These are phyloP conservation scores for Garcia nutans DNA, from an alignment of 345 rosid genomes.

Conservation along the genomic window DNA sequence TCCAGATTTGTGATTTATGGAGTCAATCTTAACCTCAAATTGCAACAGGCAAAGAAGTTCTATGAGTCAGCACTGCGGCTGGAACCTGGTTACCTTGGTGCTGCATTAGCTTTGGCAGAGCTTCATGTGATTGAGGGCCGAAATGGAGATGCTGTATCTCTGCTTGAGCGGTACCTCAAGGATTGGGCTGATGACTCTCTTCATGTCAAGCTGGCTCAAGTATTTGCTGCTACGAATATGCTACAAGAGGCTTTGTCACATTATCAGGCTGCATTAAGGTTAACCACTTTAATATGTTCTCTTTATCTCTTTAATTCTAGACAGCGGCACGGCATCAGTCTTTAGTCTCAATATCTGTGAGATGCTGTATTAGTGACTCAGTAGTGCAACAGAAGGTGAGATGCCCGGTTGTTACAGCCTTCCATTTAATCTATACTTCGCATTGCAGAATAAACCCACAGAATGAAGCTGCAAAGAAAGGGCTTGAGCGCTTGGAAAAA, in stretches of 20 bases:
- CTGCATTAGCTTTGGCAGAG: slow-evolving; percentile 94
- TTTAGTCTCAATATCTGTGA: not conserved
- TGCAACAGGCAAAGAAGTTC: slow-evolving; percentile 82
- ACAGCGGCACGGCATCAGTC: not conserved
- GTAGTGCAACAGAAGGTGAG: not conserved
- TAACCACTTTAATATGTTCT: not conserved
- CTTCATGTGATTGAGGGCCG: slow-evolving; percentile 89
- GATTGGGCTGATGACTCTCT: slow-evolving; percentile 99
- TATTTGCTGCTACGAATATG: slow-evolving; percentile 81
- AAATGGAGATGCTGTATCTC: slow-evolving; percentile 84
- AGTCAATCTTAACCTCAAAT: slow-evolving; percentile 13
- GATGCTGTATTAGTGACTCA: not conserved
- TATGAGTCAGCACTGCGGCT: slow-evolving; percentile 92
- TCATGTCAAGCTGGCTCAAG: slow-evolving; percentile 97
- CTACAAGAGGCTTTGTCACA: slow-evolving; percentile 84
- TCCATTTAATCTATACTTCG: slow-evolving; percentile 4
- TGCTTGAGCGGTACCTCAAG: slow-evolving; percentile 92
- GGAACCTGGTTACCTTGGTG: slow-evolving; percentile 95
- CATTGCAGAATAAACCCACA: slow-evolving; percentile 79
- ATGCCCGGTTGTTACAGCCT: slow-evolving; percentile 12
- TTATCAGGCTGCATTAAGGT: slow-evolving; percentile 94
- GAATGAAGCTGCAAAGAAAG: slow-evolving; percentile 91
- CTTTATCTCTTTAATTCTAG: slow-evolving; percentile 6
- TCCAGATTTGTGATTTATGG: slow-evolving; percentile 11
- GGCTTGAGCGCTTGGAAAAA: slow-evolving; percentile 93